Evolutionary conservation across 257 asterid species (phyloP), one percentile per base, ranked within the genome.

Genomic region (Echites panduratus): DNA sequence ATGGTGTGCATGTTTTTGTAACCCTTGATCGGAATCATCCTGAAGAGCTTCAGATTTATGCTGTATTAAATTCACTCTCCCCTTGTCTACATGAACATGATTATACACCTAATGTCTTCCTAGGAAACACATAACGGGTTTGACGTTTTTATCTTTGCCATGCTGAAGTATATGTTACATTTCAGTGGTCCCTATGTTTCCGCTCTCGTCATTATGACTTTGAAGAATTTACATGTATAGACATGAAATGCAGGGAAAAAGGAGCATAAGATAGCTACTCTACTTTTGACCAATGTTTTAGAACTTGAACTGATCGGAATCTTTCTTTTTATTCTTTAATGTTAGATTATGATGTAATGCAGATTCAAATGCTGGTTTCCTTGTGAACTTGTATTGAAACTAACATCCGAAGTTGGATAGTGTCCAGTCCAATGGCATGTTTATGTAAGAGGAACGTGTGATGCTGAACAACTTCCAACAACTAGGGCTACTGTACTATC

Each of bases 1-100:
- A 85, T 73, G 96, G 93, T 17, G 75, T 84, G 62, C 92, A 84
- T 62, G 85, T 81, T 53, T 92, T 92, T 83, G 77, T 85, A 40
- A 90, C 88, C 24, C 83, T 86, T 11, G 92, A 92, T 66, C 76
- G 84, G 32, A 71, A 56, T 70, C 90, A 85, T 81, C 85, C 88
- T 53, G 90, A 85, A 62, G 87, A 72, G 74, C n/a, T 58, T 71
- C 77, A 57, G 12, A 82, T 87, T 11, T 84, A 88, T 75, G 85
- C 83, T 54, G 88, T 73, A 52, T 82, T 92, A 62, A 82, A 83
- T 80, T 84, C 92, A 13, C 81, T 92, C 69, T 80, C 87, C 71
- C 85, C 85, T 2, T 78, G 88, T 61, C 76, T 89, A 26, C 78
- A 83, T 44, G 95, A 84, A 78, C 84, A 64, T 53, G 87, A 86